Percentiles rank a stretch among this genome's conserved stretches.
These are phyloP conservation scores for Zygnema circumcarinatum DNA, from an alignment of 139 green algal genomes.

Conservation along the genomic window DNA sequence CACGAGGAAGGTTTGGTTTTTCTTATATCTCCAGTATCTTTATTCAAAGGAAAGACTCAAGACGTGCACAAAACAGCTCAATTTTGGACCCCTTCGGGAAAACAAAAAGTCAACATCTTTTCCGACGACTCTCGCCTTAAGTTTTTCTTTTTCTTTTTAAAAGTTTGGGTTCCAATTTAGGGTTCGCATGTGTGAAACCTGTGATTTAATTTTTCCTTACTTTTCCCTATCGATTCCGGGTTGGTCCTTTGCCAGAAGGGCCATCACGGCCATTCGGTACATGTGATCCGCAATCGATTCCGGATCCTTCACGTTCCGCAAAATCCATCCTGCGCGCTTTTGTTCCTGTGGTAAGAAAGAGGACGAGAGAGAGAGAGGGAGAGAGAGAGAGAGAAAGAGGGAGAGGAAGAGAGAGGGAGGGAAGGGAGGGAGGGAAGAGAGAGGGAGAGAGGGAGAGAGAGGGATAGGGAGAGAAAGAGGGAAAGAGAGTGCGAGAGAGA, in stretches of 20 bases:
- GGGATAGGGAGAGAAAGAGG: background rate
- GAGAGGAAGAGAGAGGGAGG: constrained; percentile 21
- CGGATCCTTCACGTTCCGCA: constrained; percentile 72
- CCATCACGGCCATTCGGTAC: constrained; percentile 94
- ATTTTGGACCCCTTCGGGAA: no score
- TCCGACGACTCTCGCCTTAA: no score
- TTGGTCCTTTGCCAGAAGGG: constrained; percentile 69
- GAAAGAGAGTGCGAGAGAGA: background rate
- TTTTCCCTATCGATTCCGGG: constrained; percentile 65
- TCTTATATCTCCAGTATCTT: no score
- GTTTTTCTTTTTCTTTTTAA: no score
- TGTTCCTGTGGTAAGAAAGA: constrained; percentile 15
- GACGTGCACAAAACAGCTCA: no score
- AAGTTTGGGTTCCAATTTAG: no score
- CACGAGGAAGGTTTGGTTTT: no score
- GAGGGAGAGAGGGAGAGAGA: background rate
- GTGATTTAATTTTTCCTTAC: constrained; percentile 45
- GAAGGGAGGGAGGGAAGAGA: background rate
- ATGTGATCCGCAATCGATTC: constrained; percentile 95
- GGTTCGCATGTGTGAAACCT: no score
- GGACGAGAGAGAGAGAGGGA: background rate
- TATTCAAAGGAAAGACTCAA: no score
- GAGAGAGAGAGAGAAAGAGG: constrained; percentile 14
- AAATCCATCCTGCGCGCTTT: constrained; percentile 88
- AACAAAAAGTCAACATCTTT: no score